A percentile compares a stretch with the other conserved stretches of the same genome.
Conservation (phyloP, 257 asterid genomes). For the Scutellaria barbata region DNA sequence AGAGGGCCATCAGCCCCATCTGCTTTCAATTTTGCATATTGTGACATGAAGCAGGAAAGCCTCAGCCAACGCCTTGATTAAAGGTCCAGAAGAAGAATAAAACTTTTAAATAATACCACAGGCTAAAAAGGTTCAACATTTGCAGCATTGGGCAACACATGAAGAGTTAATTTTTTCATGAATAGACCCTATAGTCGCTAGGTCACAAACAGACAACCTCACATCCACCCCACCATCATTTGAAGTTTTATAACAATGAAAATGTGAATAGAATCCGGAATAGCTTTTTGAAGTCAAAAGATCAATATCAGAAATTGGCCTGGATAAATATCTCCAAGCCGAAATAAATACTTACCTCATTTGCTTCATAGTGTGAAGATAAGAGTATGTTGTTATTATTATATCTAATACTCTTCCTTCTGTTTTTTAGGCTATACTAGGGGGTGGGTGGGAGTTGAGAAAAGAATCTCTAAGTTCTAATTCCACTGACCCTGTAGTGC, state of each 20-base stretch:
- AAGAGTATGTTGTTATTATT: not conserved
- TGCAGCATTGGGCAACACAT: not conserved
- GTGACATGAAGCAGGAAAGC: not conserved
- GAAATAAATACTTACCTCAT: constrained; percentile 17
- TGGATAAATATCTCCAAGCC: not conserved
- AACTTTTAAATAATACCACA: not conserved
- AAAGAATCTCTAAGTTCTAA: not conserved
- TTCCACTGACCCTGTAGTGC: constrained; percentile 83
- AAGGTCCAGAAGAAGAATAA: not conserved
- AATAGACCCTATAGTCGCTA: not conserved
- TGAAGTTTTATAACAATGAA: not conserved
- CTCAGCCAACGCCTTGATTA: not conserved
- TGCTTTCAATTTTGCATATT: not conserved
- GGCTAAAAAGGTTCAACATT: not conserved
- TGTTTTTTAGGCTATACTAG: not conserved
- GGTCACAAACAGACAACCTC: not conserved
- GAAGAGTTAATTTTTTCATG: not conserved
- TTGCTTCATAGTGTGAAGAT: not conserved
- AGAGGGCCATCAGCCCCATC: not conserved
- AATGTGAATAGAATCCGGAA: not conserved
- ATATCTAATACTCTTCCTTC: not conserved
- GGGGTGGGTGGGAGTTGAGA: not conserved
- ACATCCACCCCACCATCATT: not conserved
- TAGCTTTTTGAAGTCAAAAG: not conserved
- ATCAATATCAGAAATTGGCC: not conserved